Percentiles rank a stretch among this genome's conserved stretches.
Conservation (phyloP, 2,329 filamentous ascomycete genomes). For the Penicillium sp. region DNA sequence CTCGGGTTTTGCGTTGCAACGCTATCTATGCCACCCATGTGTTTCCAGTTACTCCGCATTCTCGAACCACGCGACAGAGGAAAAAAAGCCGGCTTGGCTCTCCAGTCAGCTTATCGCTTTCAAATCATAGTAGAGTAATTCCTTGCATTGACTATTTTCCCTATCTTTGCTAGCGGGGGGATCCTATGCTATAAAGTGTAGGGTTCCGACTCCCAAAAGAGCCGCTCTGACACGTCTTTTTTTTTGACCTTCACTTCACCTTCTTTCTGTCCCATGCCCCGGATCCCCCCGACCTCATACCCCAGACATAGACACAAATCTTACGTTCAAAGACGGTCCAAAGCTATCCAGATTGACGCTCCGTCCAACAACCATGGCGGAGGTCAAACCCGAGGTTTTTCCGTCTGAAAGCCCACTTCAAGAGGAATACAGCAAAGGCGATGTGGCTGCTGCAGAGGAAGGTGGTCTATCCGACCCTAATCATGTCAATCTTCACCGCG, state of each 20-base stretch:
- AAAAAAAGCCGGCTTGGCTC: conserved; percentile 6
- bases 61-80: background rate
- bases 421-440: conserved; percentile 18
- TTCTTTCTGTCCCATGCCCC: background rate
- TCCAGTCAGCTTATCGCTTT: conserved; percentile 4
- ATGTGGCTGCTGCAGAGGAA: conserved; percentile 21
- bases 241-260: background rate
- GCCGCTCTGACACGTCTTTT: background rate
- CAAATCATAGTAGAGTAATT: background rate
- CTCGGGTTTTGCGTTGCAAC: background rate
- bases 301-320: too few species aligned
- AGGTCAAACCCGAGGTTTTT: conserved; percentile 23
- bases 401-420: conserved; percentile 16
- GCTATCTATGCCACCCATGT: background rate
- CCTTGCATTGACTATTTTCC: background rate
- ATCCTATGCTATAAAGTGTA: background rate
- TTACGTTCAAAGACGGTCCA: too few species aligned
- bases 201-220: background rate
- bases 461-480: conserved; percentile 26
- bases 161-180: background rate
- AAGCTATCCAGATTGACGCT: background rate
- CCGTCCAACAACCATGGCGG: background rate
- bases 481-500: conserved; percentile 41
- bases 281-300: too few species aligned
- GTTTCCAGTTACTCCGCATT: background rate